phyloP scores from a whole-genome alignment of 257 asterid species.

The Nicotiana knightiana region DNA sequence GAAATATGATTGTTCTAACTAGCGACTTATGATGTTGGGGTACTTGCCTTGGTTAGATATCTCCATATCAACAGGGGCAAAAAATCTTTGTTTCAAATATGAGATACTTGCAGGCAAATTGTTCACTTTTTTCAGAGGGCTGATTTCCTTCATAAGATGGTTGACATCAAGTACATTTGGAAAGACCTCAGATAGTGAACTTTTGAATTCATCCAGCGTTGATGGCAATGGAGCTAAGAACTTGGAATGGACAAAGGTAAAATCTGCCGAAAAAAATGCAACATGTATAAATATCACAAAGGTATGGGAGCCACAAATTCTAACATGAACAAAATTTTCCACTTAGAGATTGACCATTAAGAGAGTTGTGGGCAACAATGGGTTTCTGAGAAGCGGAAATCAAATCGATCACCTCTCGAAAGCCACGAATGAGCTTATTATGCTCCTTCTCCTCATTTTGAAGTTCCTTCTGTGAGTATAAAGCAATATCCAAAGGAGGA shows the following conservation, averaged over 20 bases:
- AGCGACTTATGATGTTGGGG: background rate
- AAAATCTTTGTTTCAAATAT: slow-evolving; percentile 47
- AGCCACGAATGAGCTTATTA: slow-evolving; percentile 54
- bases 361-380: slow-evolving; percentile 75
- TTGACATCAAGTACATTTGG: slow-evolving; percentile 59
- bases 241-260: slow-evolving; percentile 64
- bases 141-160: slow-evolving; percentile 70
- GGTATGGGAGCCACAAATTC: background rate
- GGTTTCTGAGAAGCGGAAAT: slow-evolving; percentile 75
- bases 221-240: slow-evolving; percentile 73
- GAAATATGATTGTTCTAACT: background rate
- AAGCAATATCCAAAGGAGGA: slow-evolving; percentile 11
- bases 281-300: slow-evolving; percentile 12
- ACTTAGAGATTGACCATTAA: slow-evolving; percentile 52
- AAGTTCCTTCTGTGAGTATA: slow-evolving; percentile 55
- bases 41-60: slow-evolving; percentile 47
- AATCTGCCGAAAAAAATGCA: slow-evolving; percentile 48
- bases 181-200: slow-evolving; percentile 47
- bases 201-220: slow-evolving; percentile 53
- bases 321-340: slow-evolving; percentile 14
- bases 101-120: slow-evolving; percentile 54
- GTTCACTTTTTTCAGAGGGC: slow-evolving; percentile 41
- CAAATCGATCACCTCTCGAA: slow-evolving; percentile 84
- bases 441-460: slow-evolving; percentile 53
- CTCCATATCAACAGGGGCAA: slow-evolving; percentile 48